Conservation (phyloP, 1,139 yeast genomes). For the Magnusiomyces tetraspermus region DNA sequence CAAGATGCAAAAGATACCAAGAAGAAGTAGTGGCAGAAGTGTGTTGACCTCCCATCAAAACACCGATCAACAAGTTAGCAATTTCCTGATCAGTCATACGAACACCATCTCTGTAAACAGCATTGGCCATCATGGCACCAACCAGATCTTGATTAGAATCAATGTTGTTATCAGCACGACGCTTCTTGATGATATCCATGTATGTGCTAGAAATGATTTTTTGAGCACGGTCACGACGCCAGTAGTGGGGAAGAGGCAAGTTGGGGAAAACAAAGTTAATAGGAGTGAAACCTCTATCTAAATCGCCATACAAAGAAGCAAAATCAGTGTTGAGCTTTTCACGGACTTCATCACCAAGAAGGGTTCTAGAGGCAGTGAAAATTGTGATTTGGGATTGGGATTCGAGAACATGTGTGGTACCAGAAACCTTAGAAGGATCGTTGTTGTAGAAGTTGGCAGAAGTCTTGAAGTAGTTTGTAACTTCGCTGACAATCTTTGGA, state of each 20-base stretch:
- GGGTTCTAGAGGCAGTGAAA: conserved; percentile 87
- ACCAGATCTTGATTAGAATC: conserved; percentile 80
- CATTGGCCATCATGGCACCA: conserved; percentile 72
- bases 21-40: conserved; percentile 95
- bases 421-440: conserved; percentile 33
- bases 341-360: conserved; percentile 89
- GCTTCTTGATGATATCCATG: conserved; percentile 61
- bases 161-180: conserved; percentile 61
- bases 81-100: conserved; percentile 92
- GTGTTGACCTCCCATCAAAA: conserved; percentile 98
- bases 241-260: conserved; percentile 80
- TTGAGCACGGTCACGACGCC: conserved; percentile 83
- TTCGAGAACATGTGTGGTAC: conserved; percentile 62
- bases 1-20: conserved; percentile 87
- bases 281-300: conserved; percentile 96
- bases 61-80: conserved; percentile 87
- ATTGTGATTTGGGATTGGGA: conserved; percentile 94
- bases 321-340: conserved; percentile 70
- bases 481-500: conserved; percentile 77
- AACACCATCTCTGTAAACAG: conserved; percentile 87
- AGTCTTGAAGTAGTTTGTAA: conserved; percentile 49
- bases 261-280: conserved; percentile 91
- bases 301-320: conserved; percentile 78
- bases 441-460: conserved; percentile 38
- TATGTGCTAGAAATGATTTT: conserved; percentile 69